A percentile compares a stretch with the other conserved stretches of the same genome.
phyloP scores from a whole-genome alignment of 257 asterid species.

The Solanum boliviense region DNA sequence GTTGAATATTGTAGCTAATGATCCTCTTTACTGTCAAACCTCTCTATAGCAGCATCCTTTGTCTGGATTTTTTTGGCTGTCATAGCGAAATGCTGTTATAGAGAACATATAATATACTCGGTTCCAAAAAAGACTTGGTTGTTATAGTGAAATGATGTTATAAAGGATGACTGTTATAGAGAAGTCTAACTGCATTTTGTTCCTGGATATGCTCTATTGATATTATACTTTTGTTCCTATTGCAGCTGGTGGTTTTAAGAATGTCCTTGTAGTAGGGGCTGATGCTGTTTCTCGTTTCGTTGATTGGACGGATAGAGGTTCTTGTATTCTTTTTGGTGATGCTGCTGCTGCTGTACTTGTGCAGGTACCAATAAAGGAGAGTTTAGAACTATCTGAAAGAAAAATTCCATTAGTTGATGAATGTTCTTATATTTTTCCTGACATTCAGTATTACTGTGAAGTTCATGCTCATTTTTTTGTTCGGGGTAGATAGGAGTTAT shows the following conservation, averaged over 20 bases:
- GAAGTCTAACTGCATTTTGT: neutral
- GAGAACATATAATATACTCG: neutral
- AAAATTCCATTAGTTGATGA: neutral
- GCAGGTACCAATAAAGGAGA: conserved; percentile 31
- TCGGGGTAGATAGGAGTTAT: neutral
- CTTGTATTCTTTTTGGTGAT: conserved; percentile 95
- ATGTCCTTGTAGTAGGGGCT: conserved; percentile 88
- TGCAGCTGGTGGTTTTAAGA: conserved; percentile 85
- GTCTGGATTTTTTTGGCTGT: neutral
- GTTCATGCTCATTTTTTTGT: neutral
- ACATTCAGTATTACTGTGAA: neutral
- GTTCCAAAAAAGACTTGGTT: neutral
- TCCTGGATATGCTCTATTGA: neutral
- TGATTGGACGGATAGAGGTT: conserved; percentile 93
- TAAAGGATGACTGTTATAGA: neutral
- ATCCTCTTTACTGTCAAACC: neutral
- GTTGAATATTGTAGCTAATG: neutral
- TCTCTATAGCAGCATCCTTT: neutral
- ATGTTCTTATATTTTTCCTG: neutral
- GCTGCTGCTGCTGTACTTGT: conserved; percentile 88
- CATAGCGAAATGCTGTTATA: neutral
- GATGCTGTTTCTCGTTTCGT: conserved; percentile 86
- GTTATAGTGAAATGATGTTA: neutral
- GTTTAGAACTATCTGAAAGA: no score
- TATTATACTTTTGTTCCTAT: neutral